Conservation (phyloP, 1,284 basidiomycete species). For the Cutaneotrichosporon sp. region DNA sequence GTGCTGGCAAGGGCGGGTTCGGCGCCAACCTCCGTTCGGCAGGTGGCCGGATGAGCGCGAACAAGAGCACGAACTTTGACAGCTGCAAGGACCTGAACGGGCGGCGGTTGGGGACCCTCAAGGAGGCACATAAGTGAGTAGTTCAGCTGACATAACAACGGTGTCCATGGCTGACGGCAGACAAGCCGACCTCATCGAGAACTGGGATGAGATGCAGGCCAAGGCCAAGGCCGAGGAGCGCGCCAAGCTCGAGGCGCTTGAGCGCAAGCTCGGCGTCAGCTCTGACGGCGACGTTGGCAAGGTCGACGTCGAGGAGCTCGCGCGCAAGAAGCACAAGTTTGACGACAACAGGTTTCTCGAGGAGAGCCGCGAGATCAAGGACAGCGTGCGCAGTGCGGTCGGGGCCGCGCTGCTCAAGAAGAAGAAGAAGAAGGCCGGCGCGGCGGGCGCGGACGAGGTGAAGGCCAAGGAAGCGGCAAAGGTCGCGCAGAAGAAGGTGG, state of each 20-base stretch:
- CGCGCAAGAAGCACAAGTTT: conserved; percentile 81
- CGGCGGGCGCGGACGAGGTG: conserved; percentile 55
- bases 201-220: conserved; percentile 76
- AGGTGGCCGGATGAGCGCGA: conserved; percentile 94
- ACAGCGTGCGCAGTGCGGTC: conserved; percentile 89
- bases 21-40: conserved; percentile 94
- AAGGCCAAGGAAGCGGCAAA: conserved; percentile 73
- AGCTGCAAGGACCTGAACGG: conserved; percentile 92
- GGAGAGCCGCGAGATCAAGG: conserved; percentile 87
- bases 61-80: conserved; percentile 93
- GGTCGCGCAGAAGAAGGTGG: conserved; percentile 22
- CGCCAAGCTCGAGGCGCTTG: conserved; percentile 80
- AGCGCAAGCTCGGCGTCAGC: conserved; percentile 75
- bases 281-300: conserved; percentile 54
- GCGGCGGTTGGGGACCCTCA: conserved; percentile 85
- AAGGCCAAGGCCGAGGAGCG: conserved; percentile 77
- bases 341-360: conserved; percentile 92
- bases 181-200: conserved; percentile 84
- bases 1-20: conserved; percentile 96
- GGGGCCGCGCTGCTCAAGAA: conserved; percentile 58
- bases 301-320: conserved; percentile 55
- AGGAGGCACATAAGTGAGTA: conserved; percentile 86
- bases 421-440: conserved; percentile 25
- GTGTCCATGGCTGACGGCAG: conserved; percentile 59
- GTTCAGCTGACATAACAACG: not conserved